Evolutionary conservation across 108 stramenopile genomes (phyloP), one percentile per base, ranked within the genome.

Genomic region (Cyclotella atomus): DNA sequence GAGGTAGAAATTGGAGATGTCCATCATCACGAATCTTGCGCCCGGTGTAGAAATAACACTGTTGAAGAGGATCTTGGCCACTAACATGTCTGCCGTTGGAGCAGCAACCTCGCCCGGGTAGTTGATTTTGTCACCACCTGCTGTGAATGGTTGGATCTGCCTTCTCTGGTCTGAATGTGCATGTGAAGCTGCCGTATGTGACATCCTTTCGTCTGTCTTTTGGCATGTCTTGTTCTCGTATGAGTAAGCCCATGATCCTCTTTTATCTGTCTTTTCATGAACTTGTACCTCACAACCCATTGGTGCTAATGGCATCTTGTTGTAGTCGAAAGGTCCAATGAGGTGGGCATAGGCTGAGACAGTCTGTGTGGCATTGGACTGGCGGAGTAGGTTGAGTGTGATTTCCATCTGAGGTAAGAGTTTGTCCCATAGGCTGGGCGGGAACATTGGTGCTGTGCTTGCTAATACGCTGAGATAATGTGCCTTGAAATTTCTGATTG

Each of bases 401-500:
- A 75, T 28, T 35, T 54, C 33, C 0, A 77, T 73, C 47, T 88
- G 87, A 17, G 76, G 79, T 6, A 88, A 38, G 19, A 85, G 70
- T 8, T 49, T 23, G 57, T 72, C 71, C 86, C 81, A 84, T 17
- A 79, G 56, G 36, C 52, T 57, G 14, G 73, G 17, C 20, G 84
- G 87, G 32, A 87, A 87, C 30, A 71, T 41, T 8, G 28, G 44
- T 28, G 81, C 65, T 17, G 54, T 55, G 4, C 75, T 44, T 49
- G 64, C 49, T 10, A 87, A 66, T 25, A 66, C 68, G 33, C 81
- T 70, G 55, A 87, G 69, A 61, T 84, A 84, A 59, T 84, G 83
- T 12, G 73, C 67, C 41, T 82, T 77, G 67, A 82, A 87, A 28
- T 84, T 87, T 14, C 60, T 63, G 14, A 87, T 87, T n/a, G 84